These are phyloP conservation scores for Penicillium macrosclerotiorum DNA, from an alignment of 495 filamentous ascomycete genomes.

Conservation along the genomic window DNA sequence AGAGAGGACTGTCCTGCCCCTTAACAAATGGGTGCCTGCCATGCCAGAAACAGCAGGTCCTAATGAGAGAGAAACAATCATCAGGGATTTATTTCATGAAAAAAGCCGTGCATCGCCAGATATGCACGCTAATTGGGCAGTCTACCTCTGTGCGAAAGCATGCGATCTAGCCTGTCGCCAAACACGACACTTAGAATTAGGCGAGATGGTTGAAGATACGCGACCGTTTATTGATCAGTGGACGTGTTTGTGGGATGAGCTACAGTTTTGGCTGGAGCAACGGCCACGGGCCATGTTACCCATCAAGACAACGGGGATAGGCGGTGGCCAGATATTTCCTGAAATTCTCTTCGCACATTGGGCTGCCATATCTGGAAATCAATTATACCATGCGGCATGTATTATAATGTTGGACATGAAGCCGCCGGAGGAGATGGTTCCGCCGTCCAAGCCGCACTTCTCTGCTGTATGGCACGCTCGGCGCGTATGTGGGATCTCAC, in stretches of 20 bases:
- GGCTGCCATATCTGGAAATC: constrained; percentile 44
- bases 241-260: constrained; percentile 35
- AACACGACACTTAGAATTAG: constrained; percentile 26
- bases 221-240: constrained; percentile 25
- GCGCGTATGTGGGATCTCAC: constrained; percentile 45
- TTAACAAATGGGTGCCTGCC: constrained; percentile 32
- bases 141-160: constrained; percentile 36
- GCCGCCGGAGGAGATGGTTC: constrained; percentile 22
- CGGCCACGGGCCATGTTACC: constrained; percentile 35
- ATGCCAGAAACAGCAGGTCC: constrained; percentile 14
- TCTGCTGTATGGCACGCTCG: constrained; percentile 41
- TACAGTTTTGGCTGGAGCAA: constrained; percentile 35
- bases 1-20: constrained; percentile 31
- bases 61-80: constrained; percentile 17
- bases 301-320: constrained; percentile 25
- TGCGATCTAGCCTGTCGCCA: constrained; percentile 32
- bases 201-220: constrained; percentile 20
- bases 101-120: constrained; percentile 21
- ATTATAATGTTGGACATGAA: constrained; percentile 38
- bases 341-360: constrained; percentile 38
- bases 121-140: constrained; percentile 41
- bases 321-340: constrained; percentile 29
- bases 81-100: constrained; percentile 22
- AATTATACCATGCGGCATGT: constrained; percentile 42
- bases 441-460: constrained; percentile 18